Base-by-base conservation (phyloP, 2,329 filamentous ascomycete species). In the Arthrobotrys sinensis region DNA sequence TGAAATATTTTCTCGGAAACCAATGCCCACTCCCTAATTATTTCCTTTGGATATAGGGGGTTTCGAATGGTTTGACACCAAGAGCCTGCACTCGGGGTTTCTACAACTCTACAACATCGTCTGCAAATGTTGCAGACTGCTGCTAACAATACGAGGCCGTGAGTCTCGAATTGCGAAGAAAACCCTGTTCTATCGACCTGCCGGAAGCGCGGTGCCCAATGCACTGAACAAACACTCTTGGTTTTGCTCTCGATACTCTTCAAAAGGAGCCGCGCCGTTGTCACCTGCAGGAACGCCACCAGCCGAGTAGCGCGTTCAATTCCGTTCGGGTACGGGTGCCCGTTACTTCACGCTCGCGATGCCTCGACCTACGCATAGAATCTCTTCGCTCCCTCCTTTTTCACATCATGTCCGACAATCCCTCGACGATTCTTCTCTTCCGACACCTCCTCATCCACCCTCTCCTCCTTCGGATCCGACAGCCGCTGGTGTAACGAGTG, bases 201-300 rank as follows among this genome's bases (percentile, higher is more conserved):
- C 50, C 64, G 28, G 62, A 64, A 77, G 66, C 52, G 62, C 62
- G 50, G 66, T 50, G 57, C 52, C 57, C 52, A 43, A 77, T 77
- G 73, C 73, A 36, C 50, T 63, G 43, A 48, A 55, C 19, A 60
- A 57, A 60, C 45, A 24, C 21, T 45, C 28, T 48, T 24, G 38
- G 28, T 12, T 66, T 66, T 36, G n/a, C n/a, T 62, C n/a, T 28
- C 40, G 12, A 32, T 53, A 53, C 36, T 43, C 16, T 52, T 63
- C 28, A 1, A n/a, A 21, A 48, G 36, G 63, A 53, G 32, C 64
- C 46, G 72, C 65, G 53, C 48, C 21, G 32, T 21, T 46, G 43
- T 68, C 75, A 64, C 67, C 62, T 78, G 75, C 67, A 67, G 75
- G 62, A 72, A 78, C 75, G 63, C 75, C 67, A 68, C 67, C 67